These are phyloP conservation scores for Teratosphaeria destructans DNA, from an alignment of 2,329 filamentous ascomycete genomes.

Conservation along the genomic window DNA sequence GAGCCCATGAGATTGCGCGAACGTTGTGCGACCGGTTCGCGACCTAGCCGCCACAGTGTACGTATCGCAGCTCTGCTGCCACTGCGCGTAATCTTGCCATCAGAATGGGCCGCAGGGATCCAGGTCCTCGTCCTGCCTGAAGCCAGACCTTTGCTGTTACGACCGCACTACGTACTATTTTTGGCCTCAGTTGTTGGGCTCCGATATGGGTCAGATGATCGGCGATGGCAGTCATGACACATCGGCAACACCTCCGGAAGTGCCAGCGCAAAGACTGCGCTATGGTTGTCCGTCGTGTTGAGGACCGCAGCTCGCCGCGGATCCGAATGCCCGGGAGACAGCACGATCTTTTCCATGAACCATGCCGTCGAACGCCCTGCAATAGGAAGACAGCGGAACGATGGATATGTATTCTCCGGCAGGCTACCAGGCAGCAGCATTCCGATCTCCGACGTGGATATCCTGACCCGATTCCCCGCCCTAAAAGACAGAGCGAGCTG, in stretches of 20 bases:
- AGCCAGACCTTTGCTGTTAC: neutral
- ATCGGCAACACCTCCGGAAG: neutral
- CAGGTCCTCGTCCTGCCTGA: neutral
- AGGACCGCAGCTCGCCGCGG: neutral
- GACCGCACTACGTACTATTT: neutral
- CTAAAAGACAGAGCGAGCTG: neutral
- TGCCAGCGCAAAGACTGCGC: neutral
- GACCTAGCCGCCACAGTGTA: neutral
- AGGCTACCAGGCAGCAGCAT: neutral
- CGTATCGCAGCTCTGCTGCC: neutral
- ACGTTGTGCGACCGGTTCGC: neutral
- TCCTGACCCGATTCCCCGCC: neutral
- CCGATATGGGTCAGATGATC: neutral
- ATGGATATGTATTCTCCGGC: neutral
- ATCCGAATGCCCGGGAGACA: neutral
- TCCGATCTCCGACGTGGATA: neutral
- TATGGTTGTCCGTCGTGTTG: neutral
- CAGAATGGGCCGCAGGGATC: neutral
- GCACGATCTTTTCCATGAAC: neutral
- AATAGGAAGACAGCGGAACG: neutral
- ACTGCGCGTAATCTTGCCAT: neutral
- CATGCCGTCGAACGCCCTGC: neutral
- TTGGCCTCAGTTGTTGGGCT: neutral
- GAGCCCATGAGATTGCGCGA: too few relatives aligned
- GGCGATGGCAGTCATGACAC: neutral